phyloP scores from a whole-genome alignment of 805 yeast species.

The Millerago galiae region DNA sequence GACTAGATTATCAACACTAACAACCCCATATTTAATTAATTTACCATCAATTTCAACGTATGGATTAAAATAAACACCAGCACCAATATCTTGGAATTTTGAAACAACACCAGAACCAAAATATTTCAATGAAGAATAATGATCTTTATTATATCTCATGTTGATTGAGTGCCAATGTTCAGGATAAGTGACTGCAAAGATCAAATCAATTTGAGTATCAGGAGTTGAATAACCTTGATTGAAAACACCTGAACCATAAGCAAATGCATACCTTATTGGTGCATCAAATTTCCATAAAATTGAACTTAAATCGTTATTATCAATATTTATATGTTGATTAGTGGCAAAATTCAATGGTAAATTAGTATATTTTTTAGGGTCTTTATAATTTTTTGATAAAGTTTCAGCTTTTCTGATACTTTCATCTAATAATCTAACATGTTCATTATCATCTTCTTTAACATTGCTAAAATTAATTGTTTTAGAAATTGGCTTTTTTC shows the following conservation, averaged over 20 bases:
- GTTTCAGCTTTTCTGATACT: conserved; percentile 22
- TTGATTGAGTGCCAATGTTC: conserved; percentile 73
- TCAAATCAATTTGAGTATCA: conserved; percentile 77
- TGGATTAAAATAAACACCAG: conserved; percentile 94
- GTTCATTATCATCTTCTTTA: conserved; percentile 8
- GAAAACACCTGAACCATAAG: conserved; percentile 93
- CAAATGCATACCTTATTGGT: conserved; percentile 76
- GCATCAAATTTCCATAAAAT: conserved; percentile 57
- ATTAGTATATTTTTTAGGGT: conserved; percentile 14
- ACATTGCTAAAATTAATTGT: neutral
- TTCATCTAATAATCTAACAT: conserved; percentile 19
- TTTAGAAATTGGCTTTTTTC: conserved; percentile 1
- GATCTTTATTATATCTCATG: conserved; percentile 57
- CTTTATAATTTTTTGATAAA: conserved; percentile 14
- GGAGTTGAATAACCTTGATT: conserved; percentile 50
- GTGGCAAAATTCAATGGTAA: conserved; percentile 53
- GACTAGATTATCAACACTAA: conserved; percentile 52
- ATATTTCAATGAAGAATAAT: conserved; percentile 63
- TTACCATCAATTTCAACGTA: conserved; percentile 58
- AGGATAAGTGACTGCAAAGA: conserved; percentile 73
- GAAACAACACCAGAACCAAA: conserved; percentile 57
- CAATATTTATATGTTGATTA: conserved; percentile 50
- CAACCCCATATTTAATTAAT: conserved; percentile 80
- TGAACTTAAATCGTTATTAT: conserved; percentile 36
- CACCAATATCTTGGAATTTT: conserved; percentile 62